These are phyloP conservation scores for Proliferodiscus dingleyae DNA, from an alignment of 2,329 filamentous ascomycete genomes.

Conservation along the genomic window DNA sequence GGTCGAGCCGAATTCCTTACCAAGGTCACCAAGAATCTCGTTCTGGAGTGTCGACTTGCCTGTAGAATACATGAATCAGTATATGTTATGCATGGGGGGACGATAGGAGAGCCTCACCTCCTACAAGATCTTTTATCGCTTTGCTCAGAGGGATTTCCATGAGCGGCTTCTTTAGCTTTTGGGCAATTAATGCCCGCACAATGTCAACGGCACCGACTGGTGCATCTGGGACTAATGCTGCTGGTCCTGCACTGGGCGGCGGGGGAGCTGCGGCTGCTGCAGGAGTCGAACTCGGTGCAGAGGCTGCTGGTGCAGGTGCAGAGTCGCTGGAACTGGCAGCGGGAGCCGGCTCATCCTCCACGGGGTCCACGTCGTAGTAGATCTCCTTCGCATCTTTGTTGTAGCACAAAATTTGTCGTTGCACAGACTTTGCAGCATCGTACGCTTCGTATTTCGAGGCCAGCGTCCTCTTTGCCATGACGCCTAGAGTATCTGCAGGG, in stretches of 20 bases:
- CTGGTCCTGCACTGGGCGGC: slow-evolving; percentile 74
- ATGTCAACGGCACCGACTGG: slow-evolving; percentile 88
- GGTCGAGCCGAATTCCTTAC: slow-evolving; percentile 97
- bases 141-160: slow-evolving; percentile 87
- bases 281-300: slow-evolving; percentile 43
- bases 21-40: slow-evolving; percentile 94
- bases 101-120: too few species aligned
- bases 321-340: slow-evolving; percentile 38
- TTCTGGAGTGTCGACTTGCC: slow-evolving; percentile 98
- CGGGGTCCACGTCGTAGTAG: slow-evolving; percentile 95
- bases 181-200: slow-evolving; percentile 81
- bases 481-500: slow-evolving; percentile 91
- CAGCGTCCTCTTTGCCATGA: slow-evolving; percentile 94
- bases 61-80: slow-evolving; percentile 35
- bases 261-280: slow-evolving; percentile 50
- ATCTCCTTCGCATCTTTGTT: slow-evolving; percentile 99
- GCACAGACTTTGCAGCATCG: slow-evolving; percentile 92
- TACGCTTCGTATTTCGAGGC: slow-evolving; percentile 98
- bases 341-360: slow-evolving; percentile 81
- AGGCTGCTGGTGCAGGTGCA: slow-evolving; percentile 38
- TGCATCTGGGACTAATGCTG: slow-evolving; percentile 77
- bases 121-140: slow-evolving; percentile 97
- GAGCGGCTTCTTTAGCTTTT: slow-evolving; percentile 95
- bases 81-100: too few species aligned
- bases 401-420: slow-evolving; percentile 97